phyloP scores from a whole-genome alignment of 2,329 filamentous ascomycete genomes.

The Chrysoporthe cubensis region DNA sequence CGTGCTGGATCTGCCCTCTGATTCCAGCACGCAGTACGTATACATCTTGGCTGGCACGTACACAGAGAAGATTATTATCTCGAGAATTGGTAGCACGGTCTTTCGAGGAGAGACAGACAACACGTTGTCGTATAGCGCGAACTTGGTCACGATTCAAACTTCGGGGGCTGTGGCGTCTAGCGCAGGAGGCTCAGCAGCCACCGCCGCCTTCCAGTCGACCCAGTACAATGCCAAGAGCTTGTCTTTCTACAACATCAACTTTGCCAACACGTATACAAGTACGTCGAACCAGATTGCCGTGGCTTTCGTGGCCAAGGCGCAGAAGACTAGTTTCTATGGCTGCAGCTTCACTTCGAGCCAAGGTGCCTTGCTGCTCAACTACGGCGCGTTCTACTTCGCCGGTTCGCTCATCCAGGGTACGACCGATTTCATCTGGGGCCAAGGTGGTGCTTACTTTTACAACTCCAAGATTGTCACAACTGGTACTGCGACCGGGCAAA shows the following conservation, averaged over 20 bases:
- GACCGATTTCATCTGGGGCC: constrained; percentile 24
- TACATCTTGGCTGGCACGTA: constrained; percentile 59
- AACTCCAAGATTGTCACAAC: constrained; percentile 28
- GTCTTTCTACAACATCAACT: constrained; percentile 39
- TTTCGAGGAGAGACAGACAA: constrained; percentile 51
- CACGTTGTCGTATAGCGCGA: constrained; percentile 47
- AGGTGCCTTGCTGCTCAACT: constrained; percentile 25
- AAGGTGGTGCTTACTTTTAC: constrained; percentile 23
- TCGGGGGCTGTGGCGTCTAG: constrained; percentile 25
- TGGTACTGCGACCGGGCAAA: constrained; percentile 33
- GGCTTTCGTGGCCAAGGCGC: constrained; percentile 20
- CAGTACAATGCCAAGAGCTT: constrained; percentile 37
- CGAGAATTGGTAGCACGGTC: constrained; percentile 49
- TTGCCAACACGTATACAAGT: constrained; percentile 30
- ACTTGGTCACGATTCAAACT: constrained; percentile 48
- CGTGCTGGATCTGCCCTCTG: constrained; percentile 49
- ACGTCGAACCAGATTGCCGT: constrained; percentile 25
- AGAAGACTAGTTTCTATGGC: constrained; percentile 20
- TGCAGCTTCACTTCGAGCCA: constrained; percentile 26
- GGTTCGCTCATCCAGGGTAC: constrained; percentile 22
- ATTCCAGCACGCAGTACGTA: constrained; percentile 50
- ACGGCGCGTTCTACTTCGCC: constrained; percentile 25
- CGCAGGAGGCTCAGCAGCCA: constrained; percentile 27
- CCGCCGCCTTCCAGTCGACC: constrained; percentile 35
- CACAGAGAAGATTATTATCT: constrained; percentile 55